Conservation (phyloP, 2,329 filamentous ascomycete genomes). For the Tolypocladium sp. region DNA sequence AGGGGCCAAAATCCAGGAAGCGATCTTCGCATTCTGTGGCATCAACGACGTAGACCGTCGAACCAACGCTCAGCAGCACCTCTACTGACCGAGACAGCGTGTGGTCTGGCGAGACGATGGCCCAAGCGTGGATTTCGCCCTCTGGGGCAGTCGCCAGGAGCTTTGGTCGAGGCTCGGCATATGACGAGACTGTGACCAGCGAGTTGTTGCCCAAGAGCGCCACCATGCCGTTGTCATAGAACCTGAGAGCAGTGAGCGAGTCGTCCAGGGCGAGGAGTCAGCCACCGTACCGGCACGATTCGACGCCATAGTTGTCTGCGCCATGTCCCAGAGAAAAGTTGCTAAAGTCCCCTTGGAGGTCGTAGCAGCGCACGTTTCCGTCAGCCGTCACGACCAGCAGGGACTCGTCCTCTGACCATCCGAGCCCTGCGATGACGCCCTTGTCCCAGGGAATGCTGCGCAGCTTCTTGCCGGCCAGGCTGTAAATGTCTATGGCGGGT, state of each 20-base stretch:
- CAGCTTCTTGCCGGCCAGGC: constrained; percentile 81
- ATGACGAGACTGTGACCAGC: constrained; percentile 77
- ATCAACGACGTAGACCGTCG: constrained; percentile 81
- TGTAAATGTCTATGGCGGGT: constrained; percentile 89
- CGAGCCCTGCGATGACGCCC: constrained; percentile 75
- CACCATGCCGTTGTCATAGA: constrained; percentile 89
- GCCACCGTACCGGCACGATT: constrained; percentile 58
- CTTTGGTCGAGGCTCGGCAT: constrained; percentile 83
- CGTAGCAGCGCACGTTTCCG: constrained; percentile 83
- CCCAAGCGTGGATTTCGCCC: constrained; percentile 79
- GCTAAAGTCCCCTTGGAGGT: constrained; percentile 89
- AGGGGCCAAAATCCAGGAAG: constrained; percentile 83
- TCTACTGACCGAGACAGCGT: constrained; percentile 91
- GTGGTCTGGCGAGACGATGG: constrained; percentile 76
- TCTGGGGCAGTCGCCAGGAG: constrained; percentile 68
- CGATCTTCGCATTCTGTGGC: constrained; percentile 85
- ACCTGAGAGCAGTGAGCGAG: constrained; percentile 28
- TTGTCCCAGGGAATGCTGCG: constrained; percentile 86
- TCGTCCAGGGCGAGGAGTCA: neutral
- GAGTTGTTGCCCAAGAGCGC: constrained; percentile 83
- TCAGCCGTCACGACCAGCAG: constrained; percentile 82
- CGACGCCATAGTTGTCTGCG: constrained; percentile 79
- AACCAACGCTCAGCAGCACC: constrained; percentile 74
- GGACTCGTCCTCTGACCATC: constrained; percentile 95
- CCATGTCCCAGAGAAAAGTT: constrained; percentile 89